phyloP scores from a whole-genome alignment of 208 protist genomes.

The Trypanosomatidae sp. region DNA sequence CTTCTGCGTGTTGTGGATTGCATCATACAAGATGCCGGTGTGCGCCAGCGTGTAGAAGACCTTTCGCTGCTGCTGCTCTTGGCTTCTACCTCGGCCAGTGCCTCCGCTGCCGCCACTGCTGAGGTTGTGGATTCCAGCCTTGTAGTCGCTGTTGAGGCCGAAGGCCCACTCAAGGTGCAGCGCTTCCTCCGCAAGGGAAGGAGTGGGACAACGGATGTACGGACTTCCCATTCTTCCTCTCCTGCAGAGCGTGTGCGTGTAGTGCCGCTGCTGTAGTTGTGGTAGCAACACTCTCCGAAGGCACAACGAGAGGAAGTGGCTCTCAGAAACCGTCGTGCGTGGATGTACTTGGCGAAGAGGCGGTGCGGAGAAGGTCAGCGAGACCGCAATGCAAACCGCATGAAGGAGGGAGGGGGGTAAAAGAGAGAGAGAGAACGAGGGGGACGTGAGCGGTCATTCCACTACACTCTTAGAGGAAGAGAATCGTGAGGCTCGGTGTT shows the following conservation, averaged over 20 bases:
- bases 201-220: slow-evolving; percentile 30
- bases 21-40: slow-evolving; percentile 93
- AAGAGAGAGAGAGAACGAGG: neutral
- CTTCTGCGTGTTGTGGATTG: slow-evolving; percentile 79
- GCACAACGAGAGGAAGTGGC: neutral
- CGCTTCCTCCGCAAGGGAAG: slow-evolving; percentile 46
- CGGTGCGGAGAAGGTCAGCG: neutral
- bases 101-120: slow-evolving; percentile 24
- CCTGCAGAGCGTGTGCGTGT: neutral
- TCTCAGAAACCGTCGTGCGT: neutral
- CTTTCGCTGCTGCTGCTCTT: slow-evolving; percentile 42
- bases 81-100: neutral
- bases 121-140: slow-evolving; percentile 87
- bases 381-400: neutral
- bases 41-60: slow-evolving; percentile 93
- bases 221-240: slow-evolving; percentile 12
- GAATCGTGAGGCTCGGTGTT: neutral
- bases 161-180: slow-evolving; percentile 89
- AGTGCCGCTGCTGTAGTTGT: neutral
- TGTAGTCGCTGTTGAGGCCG: slow-evolving; percentile 91
- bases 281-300: neutral
- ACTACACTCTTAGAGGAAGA: neutral
- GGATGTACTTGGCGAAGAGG: neutral
- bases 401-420: neutral
- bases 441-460: neutral